Evolutionary conservation across 345 rosid species (phyloP).

Genomic region (Citrus unshiu): DNA sequence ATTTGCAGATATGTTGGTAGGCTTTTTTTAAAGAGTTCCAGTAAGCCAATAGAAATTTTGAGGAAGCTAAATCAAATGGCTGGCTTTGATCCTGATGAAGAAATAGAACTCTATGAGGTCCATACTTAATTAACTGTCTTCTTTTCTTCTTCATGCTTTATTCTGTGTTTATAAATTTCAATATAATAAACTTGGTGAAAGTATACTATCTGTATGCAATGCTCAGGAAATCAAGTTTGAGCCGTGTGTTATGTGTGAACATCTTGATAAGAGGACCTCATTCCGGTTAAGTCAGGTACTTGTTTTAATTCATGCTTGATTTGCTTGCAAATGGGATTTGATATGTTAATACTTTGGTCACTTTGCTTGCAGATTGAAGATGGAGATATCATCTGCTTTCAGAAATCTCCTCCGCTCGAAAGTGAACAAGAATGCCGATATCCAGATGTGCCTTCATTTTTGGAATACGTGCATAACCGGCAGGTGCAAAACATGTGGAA

Average conservation of each 20-base stretch:
- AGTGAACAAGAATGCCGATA: conserved; percentile 52
- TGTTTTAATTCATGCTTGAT: neutral
- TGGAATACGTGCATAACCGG: conserved; percentile 93
- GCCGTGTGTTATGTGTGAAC: conserved; percentile 93
- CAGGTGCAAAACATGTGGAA: conserved; percentile 50
- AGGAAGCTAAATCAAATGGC: conserved; percentile 82
- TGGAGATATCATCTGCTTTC: conserved; percentile 96
- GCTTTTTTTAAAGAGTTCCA: conserved; percentile 71
- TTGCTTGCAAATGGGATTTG: neutral
- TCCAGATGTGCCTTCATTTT: conserved; percentile 81
- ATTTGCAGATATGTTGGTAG: conserved; percentile 76
- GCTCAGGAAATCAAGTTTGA: conserved; percentile 92
- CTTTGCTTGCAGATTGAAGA: conserved; percentile 69
- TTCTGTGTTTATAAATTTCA: neutral
- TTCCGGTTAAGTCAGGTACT: conserved; percentile 75
- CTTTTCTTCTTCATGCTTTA: neutral
- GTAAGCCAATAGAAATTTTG: conserved; percentile 76
- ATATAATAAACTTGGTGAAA: conserved; percentile 1
- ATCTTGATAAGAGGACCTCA: conserved; percentile 64
- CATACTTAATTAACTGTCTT: conserved; percentile 5
- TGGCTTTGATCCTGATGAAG: conserved; percentile 82
- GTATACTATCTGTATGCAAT: conserved; percentile 7
- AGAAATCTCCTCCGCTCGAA: conserved; percentile 53
- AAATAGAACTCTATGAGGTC: conserved; percentile 92
- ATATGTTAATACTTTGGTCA: neutral